Percentiles rank a stretch among this genome's conserved stretches.
Evolutionary conservation across 2,329 filamentous ascomycete genomes (phyloP).

Genomic region (Monosporascus sp.): DNA sequence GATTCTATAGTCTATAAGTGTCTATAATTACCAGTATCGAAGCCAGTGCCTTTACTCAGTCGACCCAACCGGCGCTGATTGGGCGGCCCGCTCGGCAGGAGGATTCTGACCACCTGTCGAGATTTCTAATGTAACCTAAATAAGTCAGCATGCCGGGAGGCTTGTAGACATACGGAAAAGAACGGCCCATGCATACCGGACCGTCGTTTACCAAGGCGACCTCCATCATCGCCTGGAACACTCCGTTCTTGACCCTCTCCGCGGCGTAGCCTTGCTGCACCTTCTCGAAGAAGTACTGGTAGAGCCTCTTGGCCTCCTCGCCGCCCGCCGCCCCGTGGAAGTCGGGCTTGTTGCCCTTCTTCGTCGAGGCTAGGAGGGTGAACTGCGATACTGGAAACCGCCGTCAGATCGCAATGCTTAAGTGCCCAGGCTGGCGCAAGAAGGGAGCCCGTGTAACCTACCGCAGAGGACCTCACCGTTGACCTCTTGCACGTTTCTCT

Average conservation of each 20-base stretch:
- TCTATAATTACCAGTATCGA: too few relatives aligned
- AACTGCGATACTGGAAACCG: conserved; percentile 79
- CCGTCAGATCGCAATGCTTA: background rate
- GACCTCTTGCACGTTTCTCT: conserved; percentile 81
- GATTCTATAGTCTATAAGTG: too few relatives aligned
- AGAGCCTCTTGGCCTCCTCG: conserved; percentile 73
- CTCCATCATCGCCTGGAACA: conserved; percentile 99
- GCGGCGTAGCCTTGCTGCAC: conserved; percentile 66
- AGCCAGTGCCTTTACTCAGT: too few relatives aligned
- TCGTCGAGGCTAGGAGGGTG: conserved; percentile 86
- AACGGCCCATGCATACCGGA: conserved; percentile 42
- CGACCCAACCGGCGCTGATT: too few relatives aligned
- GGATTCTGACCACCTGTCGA: background rate
- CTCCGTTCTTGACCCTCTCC: conserved; percentile 85
- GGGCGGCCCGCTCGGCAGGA: background rate
- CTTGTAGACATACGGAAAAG: background rate
- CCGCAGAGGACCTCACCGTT: conserved; percentile 90
- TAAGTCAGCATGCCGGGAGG: background rate
- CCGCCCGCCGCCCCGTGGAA: conserved; percentile 84
- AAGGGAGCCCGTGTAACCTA: conserved; percentile 37
- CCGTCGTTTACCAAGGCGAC: conserved; percentile 87
- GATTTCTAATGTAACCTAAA: conserved; percentile 1
- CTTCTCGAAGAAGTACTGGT: conserved; percentile 76
- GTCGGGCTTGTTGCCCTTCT: conserved; percentile 91
- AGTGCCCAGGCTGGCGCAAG: background rate